These are phyloP conservation scores for Sporothrix schenckii DNA, from an alignment of 2,329 filamentous ascomycete species.

Conservation along the genomic window DNA sequence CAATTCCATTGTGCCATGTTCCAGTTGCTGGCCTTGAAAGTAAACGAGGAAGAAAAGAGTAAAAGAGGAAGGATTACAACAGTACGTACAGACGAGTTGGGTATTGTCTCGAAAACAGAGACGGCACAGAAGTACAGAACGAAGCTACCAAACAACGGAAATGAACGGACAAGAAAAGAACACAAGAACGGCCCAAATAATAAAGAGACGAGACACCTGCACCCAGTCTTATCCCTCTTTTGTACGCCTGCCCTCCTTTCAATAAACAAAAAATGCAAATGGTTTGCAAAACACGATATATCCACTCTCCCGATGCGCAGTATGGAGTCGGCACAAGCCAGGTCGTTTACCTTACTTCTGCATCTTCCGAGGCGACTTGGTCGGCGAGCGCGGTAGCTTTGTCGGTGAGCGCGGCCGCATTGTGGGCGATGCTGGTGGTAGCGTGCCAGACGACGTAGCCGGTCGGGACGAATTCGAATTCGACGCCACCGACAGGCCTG, in stretches of 20 bases:
- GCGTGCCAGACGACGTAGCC: constrained; percentile 4
- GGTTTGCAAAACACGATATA: constrained; percentile 14
- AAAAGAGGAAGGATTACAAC: constrained; percentile 14
- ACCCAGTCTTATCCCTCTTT: not conserved
- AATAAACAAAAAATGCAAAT: not conserved
- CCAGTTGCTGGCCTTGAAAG: not conserved
- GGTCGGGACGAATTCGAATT: constrained; percentile 12
- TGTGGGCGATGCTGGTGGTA: not conserved
- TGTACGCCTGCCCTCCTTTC: constrained; percentile 1
- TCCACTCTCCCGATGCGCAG: too few species aligned
- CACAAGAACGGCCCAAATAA: not conserved
- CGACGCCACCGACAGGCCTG: constrained; percentile 20
- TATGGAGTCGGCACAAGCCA: not conserved
- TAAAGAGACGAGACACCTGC: constrained; percentile 9
- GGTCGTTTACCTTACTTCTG: not conserved
- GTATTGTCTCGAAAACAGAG: constrained; percentile 25
- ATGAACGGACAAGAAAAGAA: not conserved
- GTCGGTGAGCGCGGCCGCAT: not conserved
- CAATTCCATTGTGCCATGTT: not conserved
- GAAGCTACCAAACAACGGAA: not conserved
- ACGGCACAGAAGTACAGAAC: not conserved
- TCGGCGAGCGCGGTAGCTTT: constrained; percentile 20
- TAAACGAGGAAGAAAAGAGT: not conserved
- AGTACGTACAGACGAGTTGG: constrained; percentile 16
- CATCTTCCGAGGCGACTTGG: constrained; percentile 17